Conservation (phyloP, 2,329 filamentous ascomycete species). For the Xylariaceae sp. region DNA sequence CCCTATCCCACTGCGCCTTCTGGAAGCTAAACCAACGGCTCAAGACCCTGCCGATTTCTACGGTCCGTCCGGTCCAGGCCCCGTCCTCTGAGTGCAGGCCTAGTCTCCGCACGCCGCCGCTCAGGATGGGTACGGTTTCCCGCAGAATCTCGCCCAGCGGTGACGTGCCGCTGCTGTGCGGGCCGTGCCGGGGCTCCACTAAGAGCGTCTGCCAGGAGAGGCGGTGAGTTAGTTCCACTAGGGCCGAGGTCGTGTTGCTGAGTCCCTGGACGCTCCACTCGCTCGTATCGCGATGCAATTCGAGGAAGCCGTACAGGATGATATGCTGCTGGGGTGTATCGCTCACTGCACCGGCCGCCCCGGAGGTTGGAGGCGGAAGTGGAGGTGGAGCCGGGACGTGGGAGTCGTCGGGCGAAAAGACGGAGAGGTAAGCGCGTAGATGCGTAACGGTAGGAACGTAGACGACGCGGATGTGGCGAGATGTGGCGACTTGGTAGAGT, state of each 20-base stretch:
- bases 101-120: slow-evolving; percentile 44
- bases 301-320: slow-evolving; percentile 59
- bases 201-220: slow-evolving; percentile 41
- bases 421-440: slow-evolving; percentile 68
- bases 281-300: slow-evolving; percentile 60
- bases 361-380: not conserved
- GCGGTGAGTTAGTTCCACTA: slow-evolving; percentile 55
- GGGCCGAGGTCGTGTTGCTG: slow-evolving; percentile 52
- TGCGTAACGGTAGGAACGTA: slow-evolving; percentile 73
- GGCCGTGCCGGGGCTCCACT: slow-evolving; percentile 38
- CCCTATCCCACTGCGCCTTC: slow-evolving; percentile 33
- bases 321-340: slow-evolving; percentile 38
- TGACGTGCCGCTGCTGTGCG: not conserved
- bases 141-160: slow-evolving; percentile 38
- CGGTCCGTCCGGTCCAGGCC: slow-evolving; percentile 52
- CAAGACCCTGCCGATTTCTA: slow-evolving; percentile 52
- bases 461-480: slow-evolving; percentile 61
- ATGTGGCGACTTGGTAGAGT: slow-evolving; percentile 62
- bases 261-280: slow-evolving; percentile 74
- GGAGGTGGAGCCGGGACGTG: slow-evolving; percentile 34
- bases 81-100: slow-evolving; percentile 42
- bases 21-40: slow-evolving; percentile 60
- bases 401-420: slow-evolving; percentile 40
- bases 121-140: slow-evolving; percentile 57
- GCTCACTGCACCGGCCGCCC: not conserved